Percentiles rank a stretch among this genome's conserved stretches.
Evolutionary conservation across 2,329 filamentous ascomycete species (phyloP).

Genomic region (Fusarium fracticaudum): DNA sequence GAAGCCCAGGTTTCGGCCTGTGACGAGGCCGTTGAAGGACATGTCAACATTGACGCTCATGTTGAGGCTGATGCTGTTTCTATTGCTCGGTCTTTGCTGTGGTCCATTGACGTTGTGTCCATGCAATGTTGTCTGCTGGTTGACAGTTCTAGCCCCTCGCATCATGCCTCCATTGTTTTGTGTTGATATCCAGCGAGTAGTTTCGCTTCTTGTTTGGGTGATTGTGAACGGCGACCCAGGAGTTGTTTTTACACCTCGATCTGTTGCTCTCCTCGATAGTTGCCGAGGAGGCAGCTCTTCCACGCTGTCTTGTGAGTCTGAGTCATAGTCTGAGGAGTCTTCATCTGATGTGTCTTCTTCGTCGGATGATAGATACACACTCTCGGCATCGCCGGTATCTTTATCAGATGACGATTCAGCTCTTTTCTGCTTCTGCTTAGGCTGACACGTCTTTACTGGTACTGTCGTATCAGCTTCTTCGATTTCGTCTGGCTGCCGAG

Average conservation of each 20-base stretch:
- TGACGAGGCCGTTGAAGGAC: slow-evolving; percentile 39
- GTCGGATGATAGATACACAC: slow-evolving; percentile 34
- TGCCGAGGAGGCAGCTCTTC: slow-evolving; percentile 23
- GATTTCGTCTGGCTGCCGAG: slow-evolving; percentile 31
- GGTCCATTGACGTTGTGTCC: slow-evolving; percentile 15
- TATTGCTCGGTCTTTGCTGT: slow-evolving; percentile 8
- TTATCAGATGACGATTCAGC: slow-evolving; percentile 13
- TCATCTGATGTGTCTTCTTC: slow-evolving; percentile 24
- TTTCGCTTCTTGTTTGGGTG: slow-evolving; percentile 32
- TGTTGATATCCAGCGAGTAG: slow-evolving; percentile 37
- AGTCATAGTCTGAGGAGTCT: slow-evolving; percentile 25
- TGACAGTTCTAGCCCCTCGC: slow-evolving; percentile 30
- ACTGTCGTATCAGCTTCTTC: slow-evolving; percentile 22
- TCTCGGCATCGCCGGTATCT: slow-evolving; percentile 31
- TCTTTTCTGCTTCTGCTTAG: slow-evolving; percentile 7
- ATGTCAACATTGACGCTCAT: slow-evolving; percentile 40
- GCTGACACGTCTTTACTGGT: slow-evolving; percentile 3
- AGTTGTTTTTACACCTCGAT: neutral
- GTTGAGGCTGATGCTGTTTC: slow-evolving; percentile 39
- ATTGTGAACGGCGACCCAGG: slow-evolving; percentile 20
- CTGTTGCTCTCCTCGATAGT: slow-evolving; percentile 17
- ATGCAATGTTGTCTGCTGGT: slow-evolving; percentile 36
- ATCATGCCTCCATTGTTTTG: slow-evolving; percentile 23
- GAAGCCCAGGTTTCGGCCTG: slow-evolving; percentile 39
- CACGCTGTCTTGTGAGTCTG: slow-evolving; percentile 22